These are phyloP conservation scores for Colletotrichum lentis DNA, from an alignment of 2,329 filamentous ascomycete genomes.

Conservation along the genomic window DNA sequence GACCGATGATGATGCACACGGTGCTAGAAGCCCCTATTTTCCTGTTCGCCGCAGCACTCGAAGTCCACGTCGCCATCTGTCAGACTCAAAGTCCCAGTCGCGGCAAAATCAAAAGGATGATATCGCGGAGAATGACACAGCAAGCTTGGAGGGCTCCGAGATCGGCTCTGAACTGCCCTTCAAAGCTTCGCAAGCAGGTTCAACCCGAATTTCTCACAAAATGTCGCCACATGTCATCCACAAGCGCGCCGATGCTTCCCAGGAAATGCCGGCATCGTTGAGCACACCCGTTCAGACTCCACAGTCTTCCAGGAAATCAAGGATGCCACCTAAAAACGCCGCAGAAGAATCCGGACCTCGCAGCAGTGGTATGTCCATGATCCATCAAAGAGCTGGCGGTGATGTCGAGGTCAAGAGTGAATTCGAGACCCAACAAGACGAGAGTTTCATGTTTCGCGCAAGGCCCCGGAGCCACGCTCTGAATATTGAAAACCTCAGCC, in stretches of 20 bases:
- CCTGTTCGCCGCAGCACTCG: background rate
- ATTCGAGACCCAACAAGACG: conserved; percentile 46
- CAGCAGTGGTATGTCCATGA: background rate
- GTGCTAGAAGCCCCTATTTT: background rate
- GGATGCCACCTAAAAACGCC: background rate
- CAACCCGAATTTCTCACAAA: background rate
- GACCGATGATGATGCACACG: conserved; percentile 12
- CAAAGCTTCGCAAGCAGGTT: background rate
- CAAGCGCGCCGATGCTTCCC: background rate
- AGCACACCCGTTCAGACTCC: conserved; percentile 34
- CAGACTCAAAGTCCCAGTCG: background rate
- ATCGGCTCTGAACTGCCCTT: background rate
- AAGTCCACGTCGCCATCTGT: background rate
- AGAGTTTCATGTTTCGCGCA: conserved; percentile 47
- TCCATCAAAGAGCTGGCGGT: background rate
- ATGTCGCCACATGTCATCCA: background rate
- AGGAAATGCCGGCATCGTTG: conserved; percentile 4
- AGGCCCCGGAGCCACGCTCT: conserved; percentile 11
- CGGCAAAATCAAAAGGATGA: background rate
- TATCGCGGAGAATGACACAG: background rate
- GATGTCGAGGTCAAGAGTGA: conserved; percentile 14
- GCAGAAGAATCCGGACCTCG: background rate
- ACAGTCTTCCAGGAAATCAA: conserved; percentile 13
- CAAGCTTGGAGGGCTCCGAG: conserved; percentile 1
- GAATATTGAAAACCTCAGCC: background rate